Evolutionary conservation across 2,329 filamentous ascomycete genomes (phyloP), one percentile per base, ranked within the genome.

Genomic region (Arthroderma sp.): DNA sequence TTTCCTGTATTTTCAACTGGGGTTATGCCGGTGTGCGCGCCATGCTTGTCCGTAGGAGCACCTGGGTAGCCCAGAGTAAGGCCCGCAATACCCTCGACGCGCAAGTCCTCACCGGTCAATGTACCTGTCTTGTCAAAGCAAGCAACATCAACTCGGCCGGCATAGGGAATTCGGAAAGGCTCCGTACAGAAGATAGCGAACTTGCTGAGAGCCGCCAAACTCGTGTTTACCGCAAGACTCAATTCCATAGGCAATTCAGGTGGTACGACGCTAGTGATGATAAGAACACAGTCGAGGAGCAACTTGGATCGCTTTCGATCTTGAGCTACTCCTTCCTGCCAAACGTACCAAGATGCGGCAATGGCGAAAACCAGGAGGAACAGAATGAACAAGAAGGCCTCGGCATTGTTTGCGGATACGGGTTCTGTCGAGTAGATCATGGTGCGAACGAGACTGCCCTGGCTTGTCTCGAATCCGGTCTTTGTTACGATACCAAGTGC

Each of bases 361-460:
- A 98, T 78, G 56, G 93, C 93, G 67, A 98, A 98, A 56, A 96
- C 77, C 44, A 94, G 77, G 29, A 98, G 75, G 74, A 98, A 98
- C 48, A 98, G 74, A 53, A 98, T 98, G 70, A 98, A 98, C 49
- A 94, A 74, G n/a, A 98, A 70, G 1, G 91, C 91, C 66, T 98
- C 91, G 38, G 81, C 81, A 59, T 98, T 96, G 69, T 95, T 95
- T 55, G 91, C 91, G n/a, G 89, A 96, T 27, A 98, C 89, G 53
- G 89, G 86, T 65, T 98, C 91, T 1, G 91, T 98, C 1, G 93
- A 95, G 70, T 94, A 98, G 58, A 98, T 98, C 91, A 98, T 98
- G 54, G 91, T 98, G 50, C 91, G 84, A 49, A 98, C 91, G 48
- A 98, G 77, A 64, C 87, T 95, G 51, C 91, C 91, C 67, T 98